Conservation (phyloP, 2,329 filamentous ascomycete species). For the Rhynchosporium agropyri region DNA sequence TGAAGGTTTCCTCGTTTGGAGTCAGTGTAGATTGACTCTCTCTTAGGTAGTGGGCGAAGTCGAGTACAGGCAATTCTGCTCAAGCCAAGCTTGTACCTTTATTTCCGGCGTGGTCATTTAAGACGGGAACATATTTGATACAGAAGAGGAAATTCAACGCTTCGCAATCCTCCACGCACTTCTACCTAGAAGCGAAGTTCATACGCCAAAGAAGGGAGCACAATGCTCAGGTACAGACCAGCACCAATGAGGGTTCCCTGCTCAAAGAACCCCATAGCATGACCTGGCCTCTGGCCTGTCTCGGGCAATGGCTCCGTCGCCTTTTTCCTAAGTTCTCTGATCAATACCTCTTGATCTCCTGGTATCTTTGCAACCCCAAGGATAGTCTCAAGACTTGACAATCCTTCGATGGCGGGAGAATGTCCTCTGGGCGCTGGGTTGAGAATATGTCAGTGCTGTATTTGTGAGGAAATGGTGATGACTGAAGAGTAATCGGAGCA, state of each 20-base stretch:
- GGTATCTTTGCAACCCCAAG: neutral
- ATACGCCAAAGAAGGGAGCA: conserved; percentile 8
- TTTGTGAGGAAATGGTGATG: conserved; percentile 40
- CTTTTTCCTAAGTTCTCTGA: conserved; percentile 23
- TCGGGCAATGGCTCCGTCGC: conserved; percentile 41
- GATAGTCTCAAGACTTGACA: neutral
- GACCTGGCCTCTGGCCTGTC: conserved; percentile 43
- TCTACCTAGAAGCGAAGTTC: conserved; percentile 6
- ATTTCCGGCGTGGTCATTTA: too few species aligned
- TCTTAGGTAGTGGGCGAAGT: too few species aligned
- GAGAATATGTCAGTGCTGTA: conserved; percentile 52
- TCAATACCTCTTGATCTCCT: conserved; percentile 9
- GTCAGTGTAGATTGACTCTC: too few species aligned
- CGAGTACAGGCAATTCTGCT: too few species aligned
- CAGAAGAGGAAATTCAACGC: neutral
- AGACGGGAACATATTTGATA: neutral
- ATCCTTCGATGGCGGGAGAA: conserved; percentile 34
- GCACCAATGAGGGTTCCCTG: conserved; percentile 49
- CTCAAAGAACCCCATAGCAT: conserved; percentile 51
- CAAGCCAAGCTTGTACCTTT: too few species aligned
- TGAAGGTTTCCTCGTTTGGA: too few species aligned
- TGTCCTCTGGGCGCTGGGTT: conserved; percentile 48
- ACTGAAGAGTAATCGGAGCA: conserved; percentile 39
- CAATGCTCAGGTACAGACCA: conserved; percentile 21
- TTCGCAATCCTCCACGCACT: conserved; percentile 12